Conservation (phyloP, 2,329 filamentous ascomycete species). For the Colletotrichum agaves region DNA sequence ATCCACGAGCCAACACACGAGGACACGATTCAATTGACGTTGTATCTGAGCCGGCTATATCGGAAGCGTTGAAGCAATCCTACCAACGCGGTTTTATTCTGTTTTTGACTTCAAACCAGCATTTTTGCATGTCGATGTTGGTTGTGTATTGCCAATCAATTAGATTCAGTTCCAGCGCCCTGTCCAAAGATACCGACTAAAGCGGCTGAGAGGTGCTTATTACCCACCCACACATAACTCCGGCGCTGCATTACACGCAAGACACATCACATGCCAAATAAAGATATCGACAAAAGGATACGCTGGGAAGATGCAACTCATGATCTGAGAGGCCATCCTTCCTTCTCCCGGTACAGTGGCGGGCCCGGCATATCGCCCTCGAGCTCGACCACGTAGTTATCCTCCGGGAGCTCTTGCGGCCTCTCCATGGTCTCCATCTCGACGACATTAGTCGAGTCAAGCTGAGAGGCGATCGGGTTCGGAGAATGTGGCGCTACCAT, state of each 20-base stretch:
- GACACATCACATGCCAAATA: not conserved
- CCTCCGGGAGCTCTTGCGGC: constrained; percentile 30
- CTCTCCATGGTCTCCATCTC: constrained; percentile 34
- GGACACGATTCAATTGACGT: no score
- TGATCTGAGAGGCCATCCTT: constrained; percentile 28
- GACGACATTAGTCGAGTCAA: constrained; percentile 25
- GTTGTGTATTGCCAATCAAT: not conserved
- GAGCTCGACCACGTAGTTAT: constrained; percentile 21
- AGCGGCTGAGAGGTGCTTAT: not conserved
- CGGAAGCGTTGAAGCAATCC: no score
- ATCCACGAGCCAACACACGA: no score
- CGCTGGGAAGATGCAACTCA: not conserved
- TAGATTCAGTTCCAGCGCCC: not conserved
- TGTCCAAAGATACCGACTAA: not conserved
- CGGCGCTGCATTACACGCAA: constrained; percentile 25
- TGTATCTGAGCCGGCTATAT: no score
- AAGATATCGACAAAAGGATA: not conserved
- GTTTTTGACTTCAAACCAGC: no score
- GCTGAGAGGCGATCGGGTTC: constrained; percentile 15
- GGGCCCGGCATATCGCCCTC: constrained; percentile 35
- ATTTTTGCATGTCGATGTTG: not conserved
- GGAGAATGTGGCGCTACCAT: constrained; percentile 23
- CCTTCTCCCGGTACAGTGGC: constrained; percentile 33
- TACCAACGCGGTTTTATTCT: no score
- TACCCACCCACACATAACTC: constrained; percentile 12